phyloP scores from a whole-genome alignment of 164 flowering plant species.

The Stephania yunnanensis region DNA sequence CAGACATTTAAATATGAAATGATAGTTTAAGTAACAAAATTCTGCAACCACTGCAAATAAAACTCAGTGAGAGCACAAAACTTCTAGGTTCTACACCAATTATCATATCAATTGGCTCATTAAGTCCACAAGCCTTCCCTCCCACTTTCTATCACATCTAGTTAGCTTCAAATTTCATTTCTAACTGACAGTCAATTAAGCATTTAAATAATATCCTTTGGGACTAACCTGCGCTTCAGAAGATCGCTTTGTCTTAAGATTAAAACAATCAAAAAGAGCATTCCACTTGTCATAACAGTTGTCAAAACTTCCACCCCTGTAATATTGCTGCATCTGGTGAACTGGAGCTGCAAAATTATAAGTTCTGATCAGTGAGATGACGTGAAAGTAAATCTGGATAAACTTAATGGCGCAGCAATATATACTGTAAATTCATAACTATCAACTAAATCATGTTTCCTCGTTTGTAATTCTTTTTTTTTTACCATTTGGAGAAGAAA shows the following conservation, averaged over 20 bases:
- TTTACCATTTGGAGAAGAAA: too few species aligned
- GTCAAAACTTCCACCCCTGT: conserved; percentile 68
- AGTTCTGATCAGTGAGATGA: conserved; percentile 10
- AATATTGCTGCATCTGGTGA: conserved; percentile 94
- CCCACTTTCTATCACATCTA: background rate
- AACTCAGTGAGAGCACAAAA: background rate
- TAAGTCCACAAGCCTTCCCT: background rate
- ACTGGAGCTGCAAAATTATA: conserved; percentile 72
- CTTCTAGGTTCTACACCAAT: background rate
- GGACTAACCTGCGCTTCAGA: conserved; percentile 56
- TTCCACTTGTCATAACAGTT: conserved; percentile 68
- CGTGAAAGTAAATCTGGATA: background rate
- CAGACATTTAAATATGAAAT: too few species aligned
- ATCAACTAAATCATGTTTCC: background rate
- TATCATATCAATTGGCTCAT: background rate
- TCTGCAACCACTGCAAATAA: background rate
- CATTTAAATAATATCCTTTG: background rate
- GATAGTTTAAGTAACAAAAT: background rate
- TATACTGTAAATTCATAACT: background rate
- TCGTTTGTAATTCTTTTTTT: too few species aligned
- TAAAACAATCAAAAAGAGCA: conserved; percentile 67
- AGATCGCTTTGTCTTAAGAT: conserved; percentile 64
- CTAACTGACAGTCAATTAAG: background rate
- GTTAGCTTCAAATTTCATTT: background rate
- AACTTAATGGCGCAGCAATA: background rate